Conservation (phyloP, 371 early-diverging fungal genomes). For the Conidiobolus incongruus region DNA sequence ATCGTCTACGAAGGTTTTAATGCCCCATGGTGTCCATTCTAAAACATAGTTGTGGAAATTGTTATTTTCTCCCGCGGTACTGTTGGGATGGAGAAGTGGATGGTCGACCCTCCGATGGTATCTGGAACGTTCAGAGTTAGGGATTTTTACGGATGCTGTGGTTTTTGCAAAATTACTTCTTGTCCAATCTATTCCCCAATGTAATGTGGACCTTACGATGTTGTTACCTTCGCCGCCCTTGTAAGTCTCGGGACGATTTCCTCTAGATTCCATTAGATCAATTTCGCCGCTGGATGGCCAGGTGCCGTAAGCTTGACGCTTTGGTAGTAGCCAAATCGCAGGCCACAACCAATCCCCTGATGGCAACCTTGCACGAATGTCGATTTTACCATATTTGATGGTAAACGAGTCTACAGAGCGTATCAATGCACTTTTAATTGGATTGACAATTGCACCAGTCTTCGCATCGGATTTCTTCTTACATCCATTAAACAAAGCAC, state of each 20-base stretch:
- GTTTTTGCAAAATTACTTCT: background rate
- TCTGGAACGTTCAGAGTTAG: constrained; percentile 8
- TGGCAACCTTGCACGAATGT: constrained; percentile 35
- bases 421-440: constrained; percentile 2
- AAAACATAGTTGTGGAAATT: constrained; percentile 19
- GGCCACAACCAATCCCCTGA: constrained; percentile 45
- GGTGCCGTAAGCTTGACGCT: constrained; percentile 27
- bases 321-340: constrained; percentile 42
- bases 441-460: constrained; percentile 2
- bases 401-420: constrained; percentile 8
- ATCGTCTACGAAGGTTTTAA: constrained; percentile 32
- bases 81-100: constrained; percentile 9
- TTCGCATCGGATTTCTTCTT: background rate
- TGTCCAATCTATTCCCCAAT: constrained; percentile 1
- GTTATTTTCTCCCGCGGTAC: constrained; percentile 19
- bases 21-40: constrained; percentile 32
- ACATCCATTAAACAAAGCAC: constrained; percentile 2
- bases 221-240: background rate
- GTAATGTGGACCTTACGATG: background rate
- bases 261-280: constrained; percentile 1
- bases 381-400: constrained; percentile 29
- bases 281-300: constrained; percentile 46
- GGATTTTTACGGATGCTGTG: constrained; percentile 4
- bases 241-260: background rate
- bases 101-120: no score